A percentile compares a stretch with the other conserved stretches of the same genome.
Conservation (phyloP, 2,329 filamentous ascomycete genomes). For the Aspergillus eucalypticola region DNA sequence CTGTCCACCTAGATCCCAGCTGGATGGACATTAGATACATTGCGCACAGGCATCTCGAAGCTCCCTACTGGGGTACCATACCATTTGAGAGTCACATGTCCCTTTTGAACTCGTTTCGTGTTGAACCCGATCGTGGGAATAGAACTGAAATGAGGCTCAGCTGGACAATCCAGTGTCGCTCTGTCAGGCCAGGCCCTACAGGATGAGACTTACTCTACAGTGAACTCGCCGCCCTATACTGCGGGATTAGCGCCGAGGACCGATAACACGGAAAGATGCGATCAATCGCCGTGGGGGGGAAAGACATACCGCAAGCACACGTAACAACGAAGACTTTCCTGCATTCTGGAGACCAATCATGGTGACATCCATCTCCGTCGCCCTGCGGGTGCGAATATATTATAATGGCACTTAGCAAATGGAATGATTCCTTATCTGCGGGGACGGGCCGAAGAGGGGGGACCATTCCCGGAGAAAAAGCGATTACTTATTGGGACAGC, state of each 20-base stretch:
- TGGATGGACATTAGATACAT: slow-evolving; percentile 35
- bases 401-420: slow-evolving; percentile 21
- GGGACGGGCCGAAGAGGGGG: slow-evolving; percentile 35
- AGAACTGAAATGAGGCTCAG: slow-evolving; percentile 62
- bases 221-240: slow-evolving; percentile 90
- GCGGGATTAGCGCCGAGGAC: slow-evolving; percentile 18
- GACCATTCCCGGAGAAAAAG: slow-evolving; percentile 28
- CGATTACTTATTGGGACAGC: slow-evolving; percentile 23
- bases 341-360: slow-evolving; percentile 99
- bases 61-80: slow-evolving; percentile 41
- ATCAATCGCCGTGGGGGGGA: not conserved
- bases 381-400: slow-evolving; percentile 59
- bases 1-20: slow-evolving; percentile 96
- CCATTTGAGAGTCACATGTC: slow-evolving; percentile 97
- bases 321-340: slow-evolving; percentile 91
- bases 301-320: slow-evolving; percentile 84
- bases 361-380: slow-evolving; percentile 99
- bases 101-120: slow-evolving; percentile 96
- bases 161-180: slow-evolving; percentile 13
- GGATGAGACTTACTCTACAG: slow-evolving; percentile 78
- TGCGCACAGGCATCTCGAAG: slow-evolving; percentile 10
- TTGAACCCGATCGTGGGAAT: slow-evolving; percentile 99
- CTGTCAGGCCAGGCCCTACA: slow-evolving; percentile 11
- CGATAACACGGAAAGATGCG: slow-evolving; percentile 5
- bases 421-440: slow-evolving; percentile 28